Base-by-base conservation (phyloP, 768 basidiomycete species). In the Kwoniella dendrophila region DNA sequence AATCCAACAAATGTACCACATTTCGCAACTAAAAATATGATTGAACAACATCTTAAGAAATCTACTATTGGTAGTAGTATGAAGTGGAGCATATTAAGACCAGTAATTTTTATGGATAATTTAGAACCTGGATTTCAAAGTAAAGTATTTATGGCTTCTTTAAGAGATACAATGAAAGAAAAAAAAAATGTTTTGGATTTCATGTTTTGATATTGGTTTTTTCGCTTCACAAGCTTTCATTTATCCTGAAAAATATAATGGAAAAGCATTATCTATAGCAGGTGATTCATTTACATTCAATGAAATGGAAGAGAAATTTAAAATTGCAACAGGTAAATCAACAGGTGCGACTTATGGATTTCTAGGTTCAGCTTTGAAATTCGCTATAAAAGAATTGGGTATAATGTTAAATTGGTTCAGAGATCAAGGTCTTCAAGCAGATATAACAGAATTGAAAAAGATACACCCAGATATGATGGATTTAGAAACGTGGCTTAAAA, bases 401-500 rank as follows among this genome's bases (percentile, higher is more conserved):
- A 24, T 53, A 20, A 62, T 62, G 60, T 53, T 62, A 18, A 26
- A 55, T 34, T 62, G 60, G 60, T 62, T 62, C 44, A n/a, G 27
- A 7, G 41, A 36, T 11, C 52, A 62, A 10, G 60, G 60, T 1
- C 55, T 54, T 33, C 20, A 26, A 20, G 53, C 53, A 3, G 52
- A 62, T 55, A 7, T 49, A 2, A 32, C 20, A 2, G 45, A 40
- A 26, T 45, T 55, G 43, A 62, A 36, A 40, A 33, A 29, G 24
- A 4, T 62, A 6, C 32, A 62, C 34, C 60, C 60, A 20, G 41
- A 49, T 14, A 47, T 62, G 43, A 44, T 54, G 43, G 47, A 43
- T 33, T 54, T 62, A 27, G 52, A 55, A 33, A 43, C 52, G 45
- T 62, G 60, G 60, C n/a, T 62, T 14, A 47, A 48, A 29, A 55